These are phyloP conservation scores for Talaromyces atroroseus DNA, from an alignment of 2,329 filamentous ascomycete species.

Conservation along the genomic window DNA sequence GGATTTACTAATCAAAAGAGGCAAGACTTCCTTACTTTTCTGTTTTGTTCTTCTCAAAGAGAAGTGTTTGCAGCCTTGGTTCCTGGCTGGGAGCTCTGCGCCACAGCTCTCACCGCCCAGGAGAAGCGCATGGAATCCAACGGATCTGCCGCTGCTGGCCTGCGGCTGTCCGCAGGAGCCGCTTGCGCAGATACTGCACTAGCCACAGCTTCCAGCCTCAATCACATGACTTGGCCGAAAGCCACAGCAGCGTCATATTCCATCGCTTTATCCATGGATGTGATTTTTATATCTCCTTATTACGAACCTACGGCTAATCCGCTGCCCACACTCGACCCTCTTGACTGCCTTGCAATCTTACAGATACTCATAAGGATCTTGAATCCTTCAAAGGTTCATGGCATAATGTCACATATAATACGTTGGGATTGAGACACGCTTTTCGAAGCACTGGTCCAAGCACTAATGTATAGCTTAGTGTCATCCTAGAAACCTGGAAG, in stretches of 20 bases:
- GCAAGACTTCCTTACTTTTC: neutral
- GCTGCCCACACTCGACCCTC: too few relatives aligned
- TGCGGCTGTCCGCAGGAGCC: neutral
- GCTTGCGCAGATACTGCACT: neutral
- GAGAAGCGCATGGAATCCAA: conserved; percentile 38
- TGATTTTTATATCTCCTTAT: too few relatives aligned
- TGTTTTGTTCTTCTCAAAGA: neutral
- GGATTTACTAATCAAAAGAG: neutral
- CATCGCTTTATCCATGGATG: too few relatives aligned
- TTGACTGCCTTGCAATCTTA: too few relatives aligned
- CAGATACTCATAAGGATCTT: too few relatives aligned
- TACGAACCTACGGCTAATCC: too few relatives aligned
- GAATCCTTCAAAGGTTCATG: too few relatives aligned
- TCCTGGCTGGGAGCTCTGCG: conserved; percentile 3
- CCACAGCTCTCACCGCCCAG: conserved; percentile 20
- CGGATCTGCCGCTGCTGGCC: neutral
- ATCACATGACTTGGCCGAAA: neutral
- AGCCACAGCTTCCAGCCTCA: neutral
- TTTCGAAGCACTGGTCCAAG: neutral
- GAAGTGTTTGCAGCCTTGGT: neutral
- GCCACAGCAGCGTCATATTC: neutral
- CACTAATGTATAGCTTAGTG: neutral
- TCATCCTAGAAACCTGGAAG: neutral
- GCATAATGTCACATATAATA: too few relatives aligned
- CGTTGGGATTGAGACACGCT: neutral